A percentile compares a stretch with the other conserved stretches of the same genome.
Evolutionary conservation across 305 asterid genomes (phyloP).

Genomic region (Fraxinus nigra): DNA sequence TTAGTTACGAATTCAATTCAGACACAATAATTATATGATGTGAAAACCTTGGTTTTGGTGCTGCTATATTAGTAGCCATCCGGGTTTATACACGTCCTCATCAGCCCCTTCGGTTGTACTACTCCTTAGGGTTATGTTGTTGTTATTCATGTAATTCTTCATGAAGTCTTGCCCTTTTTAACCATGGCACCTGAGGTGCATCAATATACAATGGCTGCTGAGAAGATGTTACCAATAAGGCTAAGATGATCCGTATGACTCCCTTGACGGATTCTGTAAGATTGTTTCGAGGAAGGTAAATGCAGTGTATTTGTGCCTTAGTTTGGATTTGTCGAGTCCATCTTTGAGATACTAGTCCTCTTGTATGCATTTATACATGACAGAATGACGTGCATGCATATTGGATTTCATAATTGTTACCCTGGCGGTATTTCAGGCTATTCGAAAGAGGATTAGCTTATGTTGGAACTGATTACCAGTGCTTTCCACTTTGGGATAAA

Average conservation of each 20-base stretch:
- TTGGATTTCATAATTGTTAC: conserved; percentile 26
- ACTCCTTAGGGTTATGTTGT: conserved; percentile 54
- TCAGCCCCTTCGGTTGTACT: conserved; percentile 40
- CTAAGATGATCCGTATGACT: conserved; percentile 63
- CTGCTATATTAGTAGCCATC: conserved; percentile 36
- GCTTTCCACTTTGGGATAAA: conserved; percentile 97
- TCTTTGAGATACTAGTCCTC: conserved; percentile 51
- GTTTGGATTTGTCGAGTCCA: conserved; percentile 62
- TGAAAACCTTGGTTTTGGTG: conserved; percentile 50
- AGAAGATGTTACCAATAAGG: conserved; percentile 73
- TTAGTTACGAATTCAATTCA: conserved; percentile 65
- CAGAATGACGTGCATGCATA: conserved; percentile 17
- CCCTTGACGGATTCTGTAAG: conserved; percentile 80
- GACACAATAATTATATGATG: conserved; percentile 38
- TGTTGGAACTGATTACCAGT: conserved; percentile 90
- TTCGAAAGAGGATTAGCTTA: conserved; percentile 93
- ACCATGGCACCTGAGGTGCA: conserved; percentile 90
- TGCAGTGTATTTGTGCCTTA: conserved; percentile 45
- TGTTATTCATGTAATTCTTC: conserved; percentile 55
- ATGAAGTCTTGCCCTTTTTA: conserved; percentile 57
- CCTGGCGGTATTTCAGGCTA: conserved; percentile 58
- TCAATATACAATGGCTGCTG: conserved; percentile 71
- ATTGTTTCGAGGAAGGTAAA: conserved; percentile 85
- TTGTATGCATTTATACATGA: conserved; percentile 21
- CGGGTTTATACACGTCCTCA: conserved; percentile 38